Evolutionary conservation across 1,284 basidiomycete genomes (phyloP), one percentile per base, ranked within the genome.

Genomic region (Thelephora terrestris): DNA sequence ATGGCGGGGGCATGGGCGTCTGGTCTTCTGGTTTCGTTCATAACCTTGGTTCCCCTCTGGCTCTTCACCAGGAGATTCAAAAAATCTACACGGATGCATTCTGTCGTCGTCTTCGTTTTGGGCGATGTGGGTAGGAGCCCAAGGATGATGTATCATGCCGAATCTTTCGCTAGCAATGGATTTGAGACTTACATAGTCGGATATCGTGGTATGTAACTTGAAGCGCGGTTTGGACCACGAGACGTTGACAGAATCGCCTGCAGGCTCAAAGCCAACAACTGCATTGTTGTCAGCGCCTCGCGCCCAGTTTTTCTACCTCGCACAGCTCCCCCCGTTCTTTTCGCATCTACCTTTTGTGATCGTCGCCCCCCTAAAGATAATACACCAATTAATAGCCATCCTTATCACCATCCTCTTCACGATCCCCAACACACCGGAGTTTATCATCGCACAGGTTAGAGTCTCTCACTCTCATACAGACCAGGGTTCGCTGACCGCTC

Each of bases 91-190:
- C 3, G 39, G 25, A 42, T 74, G 27, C 80, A 82, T 18, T 78
- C 86, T 1, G 88, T 91, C 10, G 88, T 84, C 1, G 81, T 99
- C 43, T 71, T 99, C 24, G 96, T 99, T 1, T 74, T 99, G 7
- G 96, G 96, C 6, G 96, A 99, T 67, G 81, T 99, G 45, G 96
- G 93, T 1, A 76, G 95, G 44, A 93, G 89, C 61, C 96, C 96
- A 7, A 76, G 96, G 35, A 98, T 98, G 91, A 96, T 98, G 88
- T 96, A 97, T 64, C 96, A 99, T 60, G 89, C 94, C 0, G 79
- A 94, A 60, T 93, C 89, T 60, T 87, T 99, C 58, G 85, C 90
- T 20, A 78, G 83, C 45, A 76, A 85, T 50, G 81, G 76, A 3
- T 98, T 90, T 67, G 69, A 78, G 50, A 92, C 92, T 0, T 79